Evolutionary conservation across 2,329 filamentous ascomycete genomes (phyloP), one percentile per base, ranked within the genome.

Genomic region (Hypoxylon sp.): DNA sequence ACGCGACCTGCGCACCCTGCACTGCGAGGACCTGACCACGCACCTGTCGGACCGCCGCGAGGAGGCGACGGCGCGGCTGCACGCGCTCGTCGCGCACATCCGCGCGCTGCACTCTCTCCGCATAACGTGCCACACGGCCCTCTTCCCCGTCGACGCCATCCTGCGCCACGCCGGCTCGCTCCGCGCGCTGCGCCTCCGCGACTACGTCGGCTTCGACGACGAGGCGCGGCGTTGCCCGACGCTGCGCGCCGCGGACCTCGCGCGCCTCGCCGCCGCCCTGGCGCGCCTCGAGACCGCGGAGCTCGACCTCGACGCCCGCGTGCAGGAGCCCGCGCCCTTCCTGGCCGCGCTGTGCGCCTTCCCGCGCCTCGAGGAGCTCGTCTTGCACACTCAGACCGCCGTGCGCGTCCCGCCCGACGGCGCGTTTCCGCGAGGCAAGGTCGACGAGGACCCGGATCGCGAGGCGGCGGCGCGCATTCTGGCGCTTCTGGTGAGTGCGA

Each of bases 191-290:
- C 68, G 73, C 4, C 73, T 82, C 31, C 75, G 79, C 33, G 79
- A 83, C 62, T 75, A 80, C 61, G 67, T 75, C 8, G 78, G 79
- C 2, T 81, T 82, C 63, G 66, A 65, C 7, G 77, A 81, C 43
- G 77, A 80, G 45, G 67, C 72, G 38, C 68, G 69, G 21, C 69
- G 58, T 10, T 81, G 79, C 48, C 79, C 79, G 3, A 81, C 78
- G 2, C 54, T 82, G 31, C 60, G 58, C 18, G 56, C 68, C 1
- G 66, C 51, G n/a, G 71, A 77, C 41, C 54, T 81, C 8, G 53
- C 67, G 2, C 33, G 47, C 0, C 70, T 82, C 2, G 71, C 77
- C 0, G 55, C 48, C 1, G 53, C 57, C 2, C 58, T 81, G 4
- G 58, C 56, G 3, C 43, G 60, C 3, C 69, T 82, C 3, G 72